These are phyloP conservation scores for Globisporangium perplexum DNA, from an alignment of 352 stramenopile genomes.

Conservation along the genomic window DNA sequence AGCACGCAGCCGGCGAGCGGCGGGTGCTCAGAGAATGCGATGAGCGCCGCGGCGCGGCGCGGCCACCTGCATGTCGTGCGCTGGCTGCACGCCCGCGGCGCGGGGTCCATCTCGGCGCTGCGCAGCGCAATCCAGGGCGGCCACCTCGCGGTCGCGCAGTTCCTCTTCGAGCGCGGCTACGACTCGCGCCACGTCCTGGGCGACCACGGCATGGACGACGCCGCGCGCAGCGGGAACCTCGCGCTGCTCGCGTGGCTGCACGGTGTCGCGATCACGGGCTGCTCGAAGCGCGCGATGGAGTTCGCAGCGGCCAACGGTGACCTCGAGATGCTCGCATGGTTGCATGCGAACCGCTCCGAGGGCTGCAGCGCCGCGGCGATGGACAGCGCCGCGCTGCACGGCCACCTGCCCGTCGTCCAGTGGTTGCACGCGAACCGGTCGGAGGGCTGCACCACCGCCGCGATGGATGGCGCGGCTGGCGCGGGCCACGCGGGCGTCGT, in stretches of 20 bases:
- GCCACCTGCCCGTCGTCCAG: slow-evolving; percentile 3
- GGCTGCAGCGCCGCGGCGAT: not conserved
- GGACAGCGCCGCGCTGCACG: not conserved
- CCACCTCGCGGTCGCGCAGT: slow-evolving; percentile 9
- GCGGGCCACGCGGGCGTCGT: not conserved
- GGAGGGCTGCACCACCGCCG: not conserved
- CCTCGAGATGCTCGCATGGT: slow-evolving; percentile 2
- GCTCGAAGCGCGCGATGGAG: slow-evolving; percentile 1
- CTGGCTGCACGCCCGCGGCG: slow-evolving; percentile 4
- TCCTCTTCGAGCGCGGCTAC: slow-evolving; percentile 9
- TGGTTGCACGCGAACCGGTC: slow-evolving; percentile 7
- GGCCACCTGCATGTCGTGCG: slow-evolving; percentile 5
- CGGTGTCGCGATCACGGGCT: not conserved
- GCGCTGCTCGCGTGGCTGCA: not conserved
- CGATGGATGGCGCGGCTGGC: slow-evolving; percentile 2
- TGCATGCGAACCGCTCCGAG: slow-evolving; percentile 2
- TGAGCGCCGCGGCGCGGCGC: slow-evolving; percentile 1
- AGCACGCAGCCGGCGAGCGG: slow-evolving; percentile 1
- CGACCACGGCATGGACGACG: slow-evolving; percentile 6
- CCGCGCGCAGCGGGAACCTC: slow-evolving; percentile 6
- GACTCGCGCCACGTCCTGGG: slow-evolving; percentile 5
- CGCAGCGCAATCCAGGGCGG: slow-evolving; percentile 1
- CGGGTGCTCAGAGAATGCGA: not conserved
- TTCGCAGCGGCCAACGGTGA: not conserved
- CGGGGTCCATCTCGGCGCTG: slow-evolving; percentile 2